Evolutionary conservation across 2,329 filamentous ascomycete genomes (phyloP), one percentile per base, ranked within the genome.

Genomic region (Pestalotiopsis sp.): DNA sequence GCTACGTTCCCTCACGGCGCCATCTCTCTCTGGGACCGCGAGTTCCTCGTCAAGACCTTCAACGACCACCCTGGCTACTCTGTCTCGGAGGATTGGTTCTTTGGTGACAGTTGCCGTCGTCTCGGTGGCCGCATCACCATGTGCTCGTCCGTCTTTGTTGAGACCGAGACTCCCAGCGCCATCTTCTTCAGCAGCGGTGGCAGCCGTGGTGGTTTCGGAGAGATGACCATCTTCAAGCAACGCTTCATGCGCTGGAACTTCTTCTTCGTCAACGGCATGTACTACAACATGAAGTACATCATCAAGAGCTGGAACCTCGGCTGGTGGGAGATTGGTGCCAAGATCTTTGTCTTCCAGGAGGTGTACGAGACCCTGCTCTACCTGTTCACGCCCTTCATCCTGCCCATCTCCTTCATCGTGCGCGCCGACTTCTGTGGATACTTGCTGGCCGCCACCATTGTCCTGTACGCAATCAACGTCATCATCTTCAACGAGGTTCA

Each of bases 181-280:
- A 74, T 86, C 1, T 85, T 85, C 70, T 77, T 81, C 66, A 78
- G 78, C 31, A 75, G 77, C 4, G 77, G 80, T 9, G 80, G 78
- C 4, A 76, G 75, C 6, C 78, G 84, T 23, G 84, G 83, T 57
- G 84, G 84, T 0, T 86, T 84, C 66, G 84, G 84, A 11, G 84
- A 86, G 72, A 86, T 84, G 82, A 86, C 84, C 0, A 80, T 86
- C n/a, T 85, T 83, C 75, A 81, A 81, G 68, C 84, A 86, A 72
- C 78, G 84, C 1, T 86, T 86, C 71, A 79, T 80, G 64, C 76
- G 84, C 14, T 86, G 84, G 84, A 86, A 86, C 64, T 86, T 86
- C 75, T 86, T 86, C 75, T 83, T 85, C 66, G 81, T 85, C 2
- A 82, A 82, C 56, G 80, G 84, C 14, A 79, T 86, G 73, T 85